Conservation (phyloP, 2,329 filamentous ascomycete genomes). For the Trichoderma pleuroti region DNA sequence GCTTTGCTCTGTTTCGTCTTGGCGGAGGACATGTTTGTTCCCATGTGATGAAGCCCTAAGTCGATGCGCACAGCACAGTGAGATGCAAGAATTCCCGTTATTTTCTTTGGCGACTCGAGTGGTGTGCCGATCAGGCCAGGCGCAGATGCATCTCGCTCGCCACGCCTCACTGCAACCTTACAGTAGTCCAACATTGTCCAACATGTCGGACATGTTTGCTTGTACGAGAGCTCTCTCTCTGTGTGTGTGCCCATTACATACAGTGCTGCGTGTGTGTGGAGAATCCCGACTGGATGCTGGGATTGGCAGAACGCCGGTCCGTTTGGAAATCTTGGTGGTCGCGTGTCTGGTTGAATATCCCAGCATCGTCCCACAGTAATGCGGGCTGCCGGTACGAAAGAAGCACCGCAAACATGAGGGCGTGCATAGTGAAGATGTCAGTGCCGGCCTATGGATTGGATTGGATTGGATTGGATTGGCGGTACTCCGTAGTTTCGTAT, state of each 20-base stretch:
- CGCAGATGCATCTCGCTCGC: background rate
- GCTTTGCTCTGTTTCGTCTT: background rate
- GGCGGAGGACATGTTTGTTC: background rate
- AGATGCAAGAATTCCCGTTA: background rate
- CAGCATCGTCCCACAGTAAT: conserved; percentile 2
- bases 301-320: conserved; percentile 5
- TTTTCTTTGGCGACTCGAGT: background rate
- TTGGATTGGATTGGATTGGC: background rate
- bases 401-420: background rate
- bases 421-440: background rate
- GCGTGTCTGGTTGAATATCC: conserved; percentile 6
- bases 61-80: background rate
- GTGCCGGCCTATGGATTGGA: background rate
- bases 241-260: background rate
- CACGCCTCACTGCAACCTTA: background rate
- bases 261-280: conserved; percentile 4
- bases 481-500: background rate
- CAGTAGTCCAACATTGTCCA: background rate
- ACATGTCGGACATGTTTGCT: background rate
- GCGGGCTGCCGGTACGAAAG: background rate
- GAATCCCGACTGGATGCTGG: background rate
- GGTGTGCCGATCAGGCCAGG: background rate
- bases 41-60: background rate
- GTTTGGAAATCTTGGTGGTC: conserved; percentile 7
- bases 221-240: background rate